Evolutionary conservation across 2,329 filamentous ascomycete species (phyloP), one percentile per base, ranked within the genome.

Genomic region (Curvularia hawaiiensis): DNA sequence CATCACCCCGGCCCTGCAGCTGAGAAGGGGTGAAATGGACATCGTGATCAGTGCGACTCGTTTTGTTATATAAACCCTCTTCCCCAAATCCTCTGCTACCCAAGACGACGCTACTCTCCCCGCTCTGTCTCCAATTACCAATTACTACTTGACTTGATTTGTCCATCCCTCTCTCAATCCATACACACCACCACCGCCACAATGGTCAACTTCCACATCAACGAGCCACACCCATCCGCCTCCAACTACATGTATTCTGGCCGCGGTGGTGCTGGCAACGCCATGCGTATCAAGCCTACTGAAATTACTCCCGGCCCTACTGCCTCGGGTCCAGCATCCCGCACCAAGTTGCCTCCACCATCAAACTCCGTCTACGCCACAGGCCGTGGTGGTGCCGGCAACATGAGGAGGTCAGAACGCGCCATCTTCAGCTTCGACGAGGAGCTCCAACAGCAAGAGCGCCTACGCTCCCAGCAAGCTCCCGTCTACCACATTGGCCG

Each of bases 361-460:
- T 70, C 63, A 61, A 77, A 79, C 43, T 75, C 79, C 58, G 81
- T 83, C 77, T 88, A 88, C 81, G 84, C 86, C 78, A 83, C 83
- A 11, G 88, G 88, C 66, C 85, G 88, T 56, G 88, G 88, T 65
- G 87, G 88, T 56, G 87, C 86, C 2, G 88, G 88, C 69, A 90
- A 90, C 78, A 82, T 85, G 61, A 80, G 80, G 52, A 73, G 77
- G 59, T 45, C 46, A 11, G 83, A 88, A 65, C 80, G 84, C 40
- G 81, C 83, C 68, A 87, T 88, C 72, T 88, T 88, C 80, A 84
- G 82, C 74, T 90, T 90, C 76, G 86, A 89, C 73, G 86, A 88
- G 77, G 86, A 88, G 68, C 80, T 88, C 50, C 81, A 85, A 64
- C 82, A 82, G 56, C 82, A 86, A 59, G 77, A 84, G 61, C 79